Conservation (phyloP, 2,329 filamentous ascomycete species). For the Colletotrichum sp. region DNA sequence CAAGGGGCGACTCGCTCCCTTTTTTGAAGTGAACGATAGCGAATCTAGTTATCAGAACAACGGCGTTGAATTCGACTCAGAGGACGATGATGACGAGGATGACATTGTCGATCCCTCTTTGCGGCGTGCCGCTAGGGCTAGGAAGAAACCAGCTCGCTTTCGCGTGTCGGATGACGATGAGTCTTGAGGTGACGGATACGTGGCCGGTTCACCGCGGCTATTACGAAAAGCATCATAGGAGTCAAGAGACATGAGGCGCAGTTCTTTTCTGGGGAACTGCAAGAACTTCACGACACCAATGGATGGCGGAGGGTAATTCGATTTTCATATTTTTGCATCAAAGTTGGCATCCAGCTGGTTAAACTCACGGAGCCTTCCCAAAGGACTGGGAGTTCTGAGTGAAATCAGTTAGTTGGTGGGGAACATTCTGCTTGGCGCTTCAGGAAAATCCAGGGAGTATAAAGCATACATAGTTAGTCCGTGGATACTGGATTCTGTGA, state of each 20-base stretch:
- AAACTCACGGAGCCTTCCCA: background rate
- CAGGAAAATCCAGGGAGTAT: slow-evolving; percentile 2
- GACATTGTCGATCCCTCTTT: background rate
- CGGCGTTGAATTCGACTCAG: background rate
- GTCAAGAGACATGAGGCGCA: background rate
- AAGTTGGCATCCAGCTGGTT: background rate
- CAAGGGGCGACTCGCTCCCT: background rate
- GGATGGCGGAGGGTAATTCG: background rate
- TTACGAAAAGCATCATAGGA: background rate
- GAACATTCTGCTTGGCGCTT: background rate
- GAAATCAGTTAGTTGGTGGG: background rate
- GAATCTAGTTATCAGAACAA: slow-evolving; percentile 9
- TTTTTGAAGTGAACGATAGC: slow-evolving; percentile 11
- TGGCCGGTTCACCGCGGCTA: background rate
- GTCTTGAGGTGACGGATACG: background rate
- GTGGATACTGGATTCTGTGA: background rate
- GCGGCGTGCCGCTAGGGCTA: background rate
- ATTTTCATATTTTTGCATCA: background rate
- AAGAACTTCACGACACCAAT: background rate
- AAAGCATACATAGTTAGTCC: background rate
- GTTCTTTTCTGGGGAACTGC: background rate
- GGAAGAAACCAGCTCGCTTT: slow-evolving; percentile 16
- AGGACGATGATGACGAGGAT: slow-evolving; percentile 10
- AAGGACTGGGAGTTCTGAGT: background rate
- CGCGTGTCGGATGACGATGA: slow-evolving; percentile 7